These are phyloP conservation scores for Eustoma russellianum DNA, from an alignment of 257 asterid species.

Conservation along the genomic window DNA sequence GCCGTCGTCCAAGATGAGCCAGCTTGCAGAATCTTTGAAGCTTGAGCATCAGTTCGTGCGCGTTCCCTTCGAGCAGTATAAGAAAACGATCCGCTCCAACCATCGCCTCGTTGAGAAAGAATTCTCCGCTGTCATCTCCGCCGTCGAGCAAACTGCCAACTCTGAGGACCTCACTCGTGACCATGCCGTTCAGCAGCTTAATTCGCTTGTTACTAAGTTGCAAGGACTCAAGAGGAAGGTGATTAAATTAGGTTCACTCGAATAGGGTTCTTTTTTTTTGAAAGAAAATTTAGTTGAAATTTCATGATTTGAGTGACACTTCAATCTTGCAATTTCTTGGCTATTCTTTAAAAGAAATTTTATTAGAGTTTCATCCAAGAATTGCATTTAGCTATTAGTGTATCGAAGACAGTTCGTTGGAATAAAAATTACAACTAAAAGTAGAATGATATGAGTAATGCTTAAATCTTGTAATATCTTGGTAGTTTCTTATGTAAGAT, in stretches of 20 bases:
- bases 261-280: background rate
- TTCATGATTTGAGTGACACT: background rate
- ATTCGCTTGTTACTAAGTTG: slow-evolving; percentile 67
- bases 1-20: slow-evolving; percentile 49
- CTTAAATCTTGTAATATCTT: too few species aligned
- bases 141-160: slow-evolving; percentile 45
- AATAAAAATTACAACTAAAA: background rate
- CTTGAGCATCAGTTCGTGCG: slow-evolving; percentile 93
- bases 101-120: slow-evolving; percentile 90
- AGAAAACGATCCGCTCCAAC: slow-evolving; percentile 89
- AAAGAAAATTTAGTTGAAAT: background rate
- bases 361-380: too few species aligned
- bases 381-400: too few species aligned
- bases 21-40: slow-evolving; percentile 59
- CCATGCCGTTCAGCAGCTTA: slow-evolving; percentile 66
- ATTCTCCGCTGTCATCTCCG: slow-evolving; percentile 58
- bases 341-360: too few species aligned
- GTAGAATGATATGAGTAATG: too few species aligned
- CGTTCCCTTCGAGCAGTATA: slow-evolving; percentile 92
- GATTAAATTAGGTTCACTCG: background rate
- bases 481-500: too few species aligned
- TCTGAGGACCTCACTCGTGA: slow-evolving; percentile 40
- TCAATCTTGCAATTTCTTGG: too few species aligned
- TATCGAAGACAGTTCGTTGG: too few species aligned
- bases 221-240: slow-evolving; percentile 98